Percentiles rank a stretch among this genome's conserved stretches.
Conservation (phyloP, 2,329 filamentous ascomycete species). For the Aspergillus udagawae region DNA sequence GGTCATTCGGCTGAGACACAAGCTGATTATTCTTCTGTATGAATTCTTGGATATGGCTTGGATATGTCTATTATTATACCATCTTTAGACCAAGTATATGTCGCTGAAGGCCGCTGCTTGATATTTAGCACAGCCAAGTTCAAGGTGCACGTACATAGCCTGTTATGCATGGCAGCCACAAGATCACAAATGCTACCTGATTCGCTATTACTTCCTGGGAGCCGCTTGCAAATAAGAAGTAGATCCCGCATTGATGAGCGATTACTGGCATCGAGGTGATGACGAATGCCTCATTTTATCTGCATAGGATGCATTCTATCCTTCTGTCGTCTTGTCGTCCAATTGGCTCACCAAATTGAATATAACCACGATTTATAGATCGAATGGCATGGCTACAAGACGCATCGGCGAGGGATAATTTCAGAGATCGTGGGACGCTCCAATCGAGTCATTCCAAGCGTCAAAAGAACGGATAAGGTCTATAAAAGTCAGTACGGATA, state of each 20-base stretch:
- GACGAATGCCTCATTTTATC: too few species aligned
- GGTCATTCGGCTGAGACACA: not conserved
- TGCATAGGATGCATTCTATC: too few species aligned
- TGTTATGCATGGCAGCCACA: not conserved
- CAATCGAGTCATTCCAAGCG: conserved; percentile 15
- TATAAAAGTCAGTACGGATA: conserved; percentile 9
- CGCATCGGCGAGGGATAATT: not conserved
- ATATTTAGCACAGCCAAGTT: not conserved
- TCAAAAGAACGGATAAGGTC: conserved; percentile 33
- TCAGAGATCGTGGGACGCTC: not conserved
- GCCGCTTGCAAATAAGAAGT: not conserved
- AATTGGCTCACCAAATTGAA: not conserved
- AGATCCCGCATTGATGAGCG: not conserved
- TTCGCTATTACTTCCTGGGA: not conserved
- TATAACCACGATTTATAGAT: not conserved
- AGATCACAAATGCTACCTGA: conserved; percentile 5
- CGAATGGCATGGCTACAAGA: not conserved
- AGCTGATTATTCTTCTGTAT: conserved; percentile 4
- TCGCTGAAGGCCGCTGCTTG: not conserved
- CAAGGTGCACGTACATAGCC: not conserved
- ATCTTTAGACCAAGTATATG: not conserved
- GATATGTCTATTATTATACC: not conserved
- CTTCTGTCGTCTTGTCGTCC: not conserved
- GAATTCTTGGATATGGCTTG: not conserved
- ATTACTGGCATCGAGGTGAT: not conserved